These are phyloP conservation scores for Carex arenaria DNA, from an alignment of 202 grass and related monocot species.

Conservation along the genomic window DNA sequence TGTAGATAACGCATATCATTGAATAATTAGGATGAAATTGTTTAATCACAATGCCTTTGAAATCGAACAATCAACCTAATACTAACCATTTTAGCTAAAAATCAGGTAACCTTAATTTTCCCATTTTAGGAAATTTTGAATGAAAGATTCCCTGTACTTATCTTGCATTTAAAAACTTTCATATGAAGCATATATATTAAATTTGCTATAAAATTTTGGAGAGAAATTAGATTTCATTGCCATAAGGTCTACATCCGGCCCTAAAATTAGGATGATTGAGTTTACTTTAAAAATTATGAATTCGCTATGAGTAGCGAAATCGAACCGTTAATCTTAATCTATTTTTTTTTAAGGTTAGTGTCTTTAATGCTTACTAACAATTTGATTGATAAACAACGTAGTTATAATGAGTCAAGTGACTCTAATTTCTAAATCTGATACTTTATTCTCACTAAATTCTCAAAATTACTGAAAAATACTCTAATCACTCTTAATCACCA, in stretches of 20 bases:
- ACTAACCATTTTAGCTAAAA: not conserved
- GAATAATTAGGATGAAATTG: not conserved
- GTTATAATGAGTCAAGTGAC: too few species aligned
- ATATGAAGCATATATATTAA: too few species aligned
- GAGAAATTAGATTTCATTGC: not conserved
- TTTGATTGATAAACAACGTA: too few species aligned
- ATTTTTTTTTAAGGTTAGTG: too few species aligned
- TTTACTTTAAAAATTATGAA: not conserved
- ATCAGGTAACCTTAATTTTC: not conserved
- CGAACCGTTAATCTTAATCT: too few species aligned
- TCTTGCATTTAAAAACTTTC: not conserved
- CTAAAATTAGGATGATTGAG: not conserved
- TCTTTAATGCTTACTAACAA: too few species aligned
- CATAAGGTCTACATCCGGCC: not conserved
- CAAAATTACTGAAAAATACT: too few species aligned
- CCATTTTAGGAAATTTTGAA: not conserved
- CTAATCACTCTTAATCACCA: too few species aligned
- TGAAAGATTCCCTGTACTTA: not conserved
- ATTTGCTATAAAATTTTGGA: too few species aligned
- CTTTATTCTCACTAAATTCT: too few species aligned
- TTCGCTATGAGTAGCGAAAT: too few species aligned
- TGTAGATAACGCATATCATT: slow-evolving; percentile 8
- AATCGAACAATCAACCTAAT: not conserved
- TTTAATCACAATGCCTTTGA: not conserved
- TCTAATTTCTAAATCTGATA: too few species aligned